These are phyloP conservation scores for Leccinum proliferum DNA, from an alignment of 1,284 basidiomycete species.

Conservation along the genomic window DNA sequence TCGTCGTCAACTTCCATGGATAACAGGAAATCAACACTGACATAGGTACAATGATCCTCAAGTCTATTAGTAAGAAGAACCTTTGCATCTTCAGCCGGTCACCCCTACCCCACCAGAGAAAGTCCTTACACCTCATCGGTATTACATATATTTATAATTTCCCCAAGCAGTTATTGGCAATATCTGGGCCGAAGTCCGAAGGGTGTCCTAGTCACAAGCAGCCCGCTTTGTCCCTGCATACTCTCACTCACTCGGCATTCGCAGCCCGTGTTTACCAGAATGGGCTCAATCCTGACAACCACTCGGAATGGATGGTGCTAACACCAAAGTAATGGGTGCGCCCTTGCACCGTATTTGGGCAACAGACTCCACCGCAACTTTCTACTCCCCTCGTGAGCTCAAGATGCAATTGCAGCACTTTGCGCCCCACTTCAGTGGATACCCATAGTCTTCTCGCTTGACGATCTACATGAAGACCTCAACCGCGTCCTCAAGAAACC, in stretches of 20 bases:
- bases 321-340: constrained; percentile 87
- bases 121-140: no score
- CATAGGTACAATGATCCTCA: no score
- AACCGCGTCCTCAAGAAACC: constrained; percentile 94
- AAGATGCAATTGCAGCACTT: constrained; percentile 80
- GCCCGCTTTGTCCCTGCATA: neutral
- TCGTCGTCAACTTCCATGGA: no score
- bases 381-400: constrained; percentile 90
- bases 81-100: no score
- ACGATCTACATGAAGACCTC: constrained; percentile 95
- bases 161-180: no score
- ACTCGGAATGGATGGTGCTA: constrained; percentile 93
- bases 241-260: constrained; percentile 2
- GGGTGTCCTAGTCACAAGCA: no score
- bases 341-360: constrained; percentile 86
- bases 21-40: no score
- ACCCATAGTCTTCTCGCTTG: constrained; percentile 94
- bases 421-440: constrained; percentile 93
- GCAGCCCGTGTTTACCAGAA: constrained; percentile 71
- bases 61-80: no score
- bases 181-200: no score
- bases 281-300: constrained; percentile 93
- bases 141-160: no score
- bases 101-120: no score
- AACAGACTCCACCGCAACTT: constrained; percentile 35